phyloP scores from a whole-genome alignment of 192 early-diverging fungal genomes.

The Entomortierella beljakovae region DNA sequence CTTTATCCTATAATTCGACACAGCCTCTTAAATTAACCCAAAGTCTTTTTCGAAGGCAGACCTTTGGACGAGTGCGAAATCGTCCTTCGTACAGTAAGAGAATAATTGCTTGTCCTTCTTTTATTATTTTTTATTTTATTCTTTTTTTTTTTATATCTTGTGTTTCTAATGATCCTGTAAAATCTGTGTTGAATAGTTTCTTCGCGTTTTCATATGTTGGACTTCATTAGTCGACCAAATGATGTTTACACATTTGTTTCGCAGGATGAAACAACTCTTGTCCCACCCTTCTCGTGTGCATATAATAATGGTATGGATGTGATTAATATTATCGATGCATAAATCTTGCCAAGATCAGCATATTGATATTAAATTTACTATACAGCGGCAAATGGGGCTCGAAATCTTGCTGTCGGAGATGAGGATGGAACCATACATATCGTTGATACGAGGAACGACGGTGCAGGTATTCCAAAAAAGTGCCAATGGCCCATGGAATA shows the following conservation, averaged over 20 bases:
- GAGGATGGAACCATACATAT: conserved; percentile 74
- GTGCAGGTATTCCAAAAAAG: background rate
- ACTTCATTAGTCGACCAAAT: conserved; percentile 32
- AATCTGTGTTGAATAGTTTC: conserved; percentile 27
- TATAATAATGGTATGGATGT: conserved; percentile 37
- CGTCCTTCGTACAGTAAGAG: conserved; percentile 33
- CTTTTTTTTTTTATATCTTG: background rate
- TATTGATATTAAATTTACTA: background rate
- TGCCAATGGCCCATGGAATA: background rate
- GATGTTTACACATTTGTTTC: conserved; percentile 44
- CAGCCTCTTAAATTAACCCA: conserved; percentile 9
- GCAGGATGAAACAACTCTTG: conserved; percentile 32
- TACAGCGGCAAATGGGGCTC: conserved; percentile 62
- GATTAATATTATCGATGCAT: no score
- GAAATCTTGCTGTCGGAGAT: conserved; percentile 73
- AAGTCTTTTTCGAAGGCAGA: conserved; percentile 16
- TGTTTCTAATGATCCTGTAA: no score
- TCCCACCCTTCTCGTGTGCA: conserved; percentile 45
- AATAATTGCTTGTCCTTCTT: background rate
- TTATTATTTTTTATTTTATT: background rate
- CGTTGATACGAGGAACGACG: conserved; percentile 65
- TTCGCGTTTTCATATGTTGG: conserved; percentile 27
- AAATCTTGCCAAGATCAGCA: no score
- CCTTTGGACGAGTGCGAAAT: conserved; percentile 20
- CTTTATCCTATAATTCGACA: conserved; percentile 16